A percentile compares a stretch with the other conserved stretches of the same genome.
These are phyloP conservation scores for Viola pubescens DNA, from an alignment of 441 rosid species.

Conservation along the genomic window DNA sequence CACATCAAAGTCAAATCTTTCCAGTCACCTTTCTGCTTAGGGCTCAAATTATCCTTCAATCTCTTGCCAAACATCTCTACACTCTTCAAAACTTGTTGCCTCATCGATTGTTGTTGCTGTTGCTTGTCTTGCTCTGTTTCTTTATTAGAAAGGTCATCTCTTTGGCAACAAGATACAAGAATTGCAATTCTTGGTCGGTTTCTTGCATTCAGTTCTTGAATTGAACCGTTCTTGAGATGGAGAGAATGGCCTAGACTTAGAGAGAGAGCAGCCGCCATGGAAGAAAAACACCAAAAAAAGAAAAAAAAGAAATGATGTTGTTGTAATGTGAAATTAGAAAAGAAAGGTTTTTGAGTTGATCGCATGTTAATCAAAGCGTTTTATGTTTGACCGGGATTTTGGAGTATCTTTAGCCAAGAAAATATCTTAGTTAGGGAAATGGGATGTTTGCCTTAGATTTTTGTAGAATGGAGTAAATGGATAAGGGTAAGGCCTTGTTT, in stretches of 20 bases:
- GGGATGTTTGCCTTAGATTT: conserved; percentile 17
- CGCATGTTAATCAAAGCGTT: neutral
- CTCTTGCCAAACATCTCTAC: conserved; percentile 29
- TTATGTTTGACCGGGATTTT: conserved; percentile 1
- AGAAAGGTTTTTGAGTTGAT: neutral
- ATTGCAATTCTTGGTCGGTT: conserved; percentile 18
- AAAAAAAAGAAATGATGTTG: neutral
- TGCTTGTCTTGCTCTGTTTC: conserved; percentile 19
- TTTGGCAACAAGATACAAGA: conserved; percentile 25
- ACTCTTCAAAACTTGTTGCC: conserved; percentile 12
- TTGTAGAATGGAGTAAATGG: conserved; percentile 7
- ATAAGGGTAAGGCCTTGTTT: conserved; percentile 6
- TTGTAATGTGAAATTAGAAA: neutral
- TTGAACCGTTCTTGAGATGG: conserved; percentile 13
- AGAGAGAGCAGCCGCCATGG: conserved; percentile 37
- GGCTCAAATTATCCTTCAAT: conserved; percentile 41
- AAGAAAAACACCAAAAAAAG: neutral
- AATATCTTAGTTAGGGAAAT: conserved; percentile 24
- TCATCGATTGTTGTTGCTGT: neutral
- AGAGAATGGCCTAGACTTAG: conserved; percentile 28
- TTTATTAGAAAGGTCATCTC: conserved; percentile 26
- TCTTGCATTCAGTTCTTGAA: conserved; percentile 20
- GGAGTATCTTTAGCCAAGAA: conserved; percentile 4
- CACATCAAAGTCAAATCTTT: conserved; percentile 70
- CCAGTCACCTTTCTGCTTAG: conserved; percentile 64